Percentiles rank a stretch among this genome's conserved stretches.
These are phyloP conservation scores for Musa beccarii DNA, from an alignment of 176 grass and related monocot species.

Conservation along the genomic window DNA sequence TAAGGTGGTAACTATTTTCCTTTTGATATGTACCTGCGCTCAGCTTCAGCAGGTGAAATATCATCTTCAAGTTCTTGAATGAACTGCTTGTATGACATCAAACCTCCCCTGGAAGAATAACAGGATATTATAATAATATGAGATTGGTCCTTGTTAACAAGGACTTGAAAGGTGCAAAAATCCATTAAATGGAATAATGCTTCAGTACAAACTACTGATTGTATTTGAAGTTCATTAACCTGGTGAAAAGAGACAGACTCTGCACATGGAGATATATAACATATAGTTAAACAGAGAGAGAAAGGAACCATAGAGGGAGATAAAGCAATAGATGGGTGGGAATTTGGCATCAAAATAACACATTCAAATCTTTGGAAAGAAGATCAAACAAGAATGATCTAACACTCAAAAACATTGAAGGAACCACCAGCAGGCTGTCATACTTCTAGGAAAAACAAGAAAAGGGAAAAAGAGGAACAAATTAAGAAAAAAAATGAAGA, in stretches of 20 bases:
- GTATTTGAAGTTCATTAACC: no score
- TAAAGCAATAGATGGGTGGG: no score
- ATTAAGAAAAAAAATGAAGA: neutral
- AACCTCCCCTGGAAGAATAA: slow-evolving; percentile 67
- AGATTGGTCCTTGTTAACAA: neutral
- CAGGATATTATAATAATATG: neutral
- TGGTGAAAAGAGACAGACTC: no score
- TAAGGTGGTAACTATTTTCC: neutral
- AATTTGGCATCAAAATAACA: no score
- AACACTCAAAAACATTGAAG: no score
- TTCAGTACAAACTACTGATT: no score
- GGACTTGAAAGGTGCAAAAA: neutral
- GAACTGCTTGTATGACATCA: slow-evolving; percentile 98
- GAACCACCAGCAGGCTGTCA: neutral
- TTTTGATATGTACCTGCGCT: slow-evolving; percentile 47
- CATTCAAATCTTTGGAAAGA: no score
- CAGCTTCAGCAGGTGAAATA: slow-evolving; percentile 88
- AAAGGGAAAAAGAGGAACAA: neutral
- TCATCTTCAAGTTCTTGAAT: slow-evolving; percentile 99
- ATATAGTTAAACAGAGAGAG: no score
- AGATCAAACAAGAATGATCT: no score
- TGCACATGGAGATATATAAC: no score
- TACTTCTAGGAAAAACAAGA: neutral
- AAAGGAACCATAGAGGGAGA: no score
- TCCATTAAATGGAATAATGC: no score